Base-by-base conservation (phyloP, 2,329 filamentous ascomycete genomes). In the Calonectria pteridis region DNA sequence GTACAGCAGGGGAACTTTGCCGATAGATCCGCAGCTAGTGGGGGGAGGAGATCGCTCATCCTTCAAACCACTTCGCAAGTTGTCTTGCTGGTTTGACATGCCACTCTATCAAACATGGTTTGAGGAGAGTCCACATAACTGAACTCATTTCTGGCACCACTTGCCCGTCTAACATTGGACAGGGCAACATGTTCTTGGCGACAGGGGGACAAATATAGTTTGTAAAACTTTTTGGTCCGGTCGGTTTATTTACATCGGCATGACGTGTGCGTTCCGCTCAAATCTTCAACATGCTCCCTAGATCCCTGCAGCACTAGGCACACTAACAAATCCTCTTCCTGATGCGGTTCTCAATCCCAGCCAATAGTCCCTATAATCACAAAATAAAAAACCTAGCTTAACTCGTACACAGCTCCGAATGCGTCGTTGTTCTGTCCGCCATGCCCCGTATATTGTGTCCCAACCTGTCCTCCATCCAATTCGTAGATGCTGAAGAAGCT, bases 401-500 rank as follows among this genome's bases (percentile, higher is more conserved):
- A 23, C n/a, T 62, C 55, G 5, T 62, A 62, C 7, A 62, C 35
- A 28, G 29, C 55, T 3, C 33, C 55, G 20, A 62, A 62, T 0
- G 13, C 6, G 4, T 62, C 14, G 16, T 40, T 26, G 4, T 28
- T 29, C 14, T 59, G 33, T 26, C 55, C 55, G 5, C 43, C 43
- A 46, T 13, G 4, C 35, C 3, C 6, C 9, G 2, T 6, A 6
- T 40, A 29, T 6, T 55, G 0, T 23, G 35, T 1, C 35, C 0
- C 55, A 28, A 40, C 55, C 13, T 62, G 55, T 14, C 16, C 23
- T 16, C 35, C 63, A 20, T 66, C 43, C 23, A 66, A 28, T 23
- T 66, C 63, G 14, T 66, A 46, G 29, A 66, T 66, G 10, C 63
- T 50, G 11, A 50, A 50, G n/a, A 66, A 66, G n/a, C 63, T 50